phyloP scores from a whole-genome alignment of 2,329 filamentous ascomycete genomes.

The Colletotrichum incanum region DNA sequence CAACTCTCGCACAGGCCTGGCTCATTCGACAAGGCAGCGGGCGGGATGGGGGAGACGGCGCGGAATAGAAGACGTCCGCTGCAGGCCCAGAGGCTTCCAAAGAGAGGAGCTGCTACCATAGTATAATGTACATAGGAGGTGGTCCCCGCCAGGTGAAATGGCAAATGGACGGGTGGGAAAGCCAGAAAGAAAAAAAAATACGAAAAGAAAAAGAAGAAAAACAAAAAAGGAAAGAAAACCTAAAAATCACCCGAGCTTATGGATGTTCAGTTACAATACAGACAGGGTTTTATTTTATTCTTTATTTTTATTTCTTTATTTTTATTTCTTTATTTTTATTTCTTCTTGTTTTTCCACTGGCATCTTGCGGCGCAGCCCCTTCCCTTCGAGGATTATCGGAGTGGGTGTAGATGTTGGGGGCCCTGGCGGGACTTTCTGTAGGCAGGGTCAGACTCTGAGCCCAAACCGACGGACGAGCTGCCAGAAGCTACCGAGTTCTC shows the following conservation, averaged over 20 bases:
- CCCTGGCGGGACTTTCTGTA: not conserved
- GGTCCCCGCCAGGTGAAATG: constrained; percentile 10
- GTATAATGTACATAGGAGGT: not conserved
- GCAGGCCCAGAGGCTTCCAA: not conserved
- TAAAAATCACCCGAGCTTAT: not conserved
- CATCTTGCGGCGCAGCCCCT: constrained; percentile 17
- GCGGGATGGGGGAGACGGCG: not conserved
- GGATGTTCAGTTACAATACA: no score
- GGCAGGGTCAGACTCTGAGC: constrained; percentile 1
- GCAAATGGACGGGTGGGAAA: constrained; percentile 26
- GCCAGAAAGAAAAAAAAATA: not conserved
- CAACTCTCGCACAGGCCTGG: constrained; percentile 7
- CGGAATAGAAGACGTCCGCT: not conserved
- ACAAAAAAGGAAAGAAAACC: not conserved
- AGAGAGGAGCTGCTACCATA: not conserved
- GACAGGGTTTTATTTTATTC: no score
- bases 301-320: no score
- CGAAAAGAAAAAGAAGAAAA: not conserved
- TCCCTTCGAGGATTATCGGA: not conserved
- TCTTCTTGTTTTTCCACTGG: not conserved
- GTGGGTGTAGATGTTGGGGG: constrained; percentile 10
- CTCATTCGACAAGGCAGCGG: not conserved
- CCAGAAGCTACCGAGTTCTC: not conserved
- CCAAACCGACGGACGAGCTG: constrained; percentile 2
- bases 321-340: no score